These are phyloP conservation scores for Pichia gijzeniarum DNA, from an alignment of 805 yeast genomes.

Conservation along the genomic window DNA sequence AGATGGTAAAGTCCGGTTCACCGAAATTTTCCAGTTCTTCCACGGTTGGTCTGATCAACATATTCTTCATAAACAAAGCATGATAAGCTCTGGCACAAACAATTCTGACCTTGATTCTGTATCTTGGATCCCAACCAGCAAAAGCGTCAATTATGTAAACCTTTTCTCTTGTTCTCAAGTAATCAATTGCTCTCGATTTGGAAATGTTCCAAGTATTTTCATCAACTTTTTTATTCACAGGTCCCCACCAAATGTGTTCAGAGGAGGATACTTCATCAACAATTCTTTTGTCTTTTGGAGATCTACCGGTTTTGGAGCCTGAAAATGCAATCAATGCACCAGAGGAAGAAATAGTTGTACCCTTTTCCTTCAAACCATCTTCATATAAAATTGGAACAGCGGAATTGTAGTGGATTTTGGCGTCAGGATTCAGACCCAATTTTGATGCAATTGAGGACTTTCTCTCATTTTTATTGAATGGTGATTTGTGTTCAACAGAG, in stretches of 20 bases:
- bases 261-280: conserved; percentile 88
- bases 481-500: conserved; percentile 18
- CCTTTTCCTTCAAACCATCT: conserved; percentile 85
- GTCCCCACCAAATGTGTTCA: conserved; percentile 97
- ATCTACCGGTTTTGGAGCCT: conserved; percentile 94
- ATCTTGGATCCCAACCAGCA: conserved; percentile 99
- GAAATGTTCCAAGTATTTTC: conserved; percentile 94
- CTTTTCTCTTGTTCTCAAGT: conserved; percentile 90
- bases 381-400: conserved; percentile 90
- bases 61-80: conserved; percentile 95
- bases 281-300: conserved; percentile 96
- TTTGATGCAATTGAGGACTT: conserved; percentile 28
- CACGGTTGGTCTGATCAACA: conserved; percentile 90
- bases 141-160: conserved; percentile 92
- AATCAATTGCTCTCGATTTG: conserved; percentile 94
- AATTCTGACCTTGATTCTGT: conserved; percentile 91
- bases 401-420: conserved; percentile 79
- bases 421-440: conserved; percentile 52
- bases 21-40: conserved; percentile 88
- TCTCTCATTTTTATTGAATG: conserved; percentile 23
- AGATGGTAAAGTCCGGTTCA: conserved; percentile 96
- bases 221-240: conserved; percentile 91
- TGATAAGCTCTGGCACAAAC: conserved; percentile 98
- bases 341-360: conserved; percentile 84
- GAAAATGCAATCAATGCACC: conserved; percentile 96